Evolutionary conservation across 352 stramenopile genomes (phyloP).

Genomic region (Globisporangium nunn): DNA sequence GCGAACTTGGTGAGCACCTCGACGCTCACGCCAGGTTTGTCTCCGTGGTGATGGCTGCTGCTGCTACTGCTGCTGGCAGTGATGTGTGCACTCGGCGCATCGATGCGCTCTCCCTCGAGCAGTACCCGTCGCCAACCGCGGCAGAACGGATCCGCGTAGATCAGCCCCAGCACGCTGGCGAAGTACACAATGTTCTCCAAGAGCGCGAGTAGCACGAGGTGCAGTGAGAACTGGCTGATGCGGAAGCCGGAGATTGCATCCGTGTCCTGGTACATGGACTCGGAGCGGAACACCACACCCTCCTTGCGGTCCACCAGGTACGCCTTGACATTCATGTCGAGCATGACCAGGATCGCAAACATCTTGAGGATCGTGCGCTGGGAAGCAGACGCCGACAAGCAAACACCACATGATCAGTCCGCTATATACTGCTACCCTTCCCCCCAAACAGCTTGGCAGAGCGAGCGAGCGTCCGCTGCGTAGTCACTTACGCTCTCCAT

Average conservation of each 20-base stretch:
- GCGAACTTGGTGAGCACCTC: constrained; percentile 30
- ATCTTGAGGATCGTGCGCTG: constrained; percentile 63
- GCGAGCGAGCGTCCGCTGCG: no score
- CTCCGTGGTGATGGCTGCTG: not conserved
- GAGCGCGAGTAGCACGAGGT: constrained; percentile 65
- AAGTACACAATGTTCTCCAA: constrained; percentile 69
- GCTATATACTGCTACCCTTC: no score
- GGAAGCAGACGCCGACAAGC: no score
- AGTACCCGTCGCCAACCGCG: constrained; percentile 38
- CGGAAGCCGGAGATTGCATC: constrained; percentile 38
- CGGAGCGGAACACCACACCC: constrained; percentile 46
- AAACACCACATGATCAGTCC: no score
- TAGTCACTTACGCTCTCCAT: constrained; percentile 19
- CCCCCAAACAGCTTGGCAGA: no score
- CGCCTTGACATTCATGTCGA: constrained; percentile 84
- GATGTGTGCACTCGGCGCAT: not conserved
- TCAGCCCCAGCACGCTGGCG: constrained; percentile 31
- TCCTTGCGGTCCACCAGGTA: constrained; percentile 66
- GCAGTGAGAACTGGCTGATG: constrained; percentile 72
- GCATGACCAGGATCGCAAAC: constrained; percentile 71
- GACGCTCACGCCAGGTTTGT: constrained; percentile 3
- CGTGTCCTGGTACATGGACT: constrained; percentile 52
- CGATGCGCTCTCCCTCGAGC: not conserved
- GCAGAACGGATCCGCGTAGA: constrained; percentile 43
- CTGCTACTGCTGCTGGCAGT: not conserved